phyloP scores from a whole-genome alignment of 2,329 filamentous ascomycete genomes.

The Ambrosiella xylebori region DNA sequence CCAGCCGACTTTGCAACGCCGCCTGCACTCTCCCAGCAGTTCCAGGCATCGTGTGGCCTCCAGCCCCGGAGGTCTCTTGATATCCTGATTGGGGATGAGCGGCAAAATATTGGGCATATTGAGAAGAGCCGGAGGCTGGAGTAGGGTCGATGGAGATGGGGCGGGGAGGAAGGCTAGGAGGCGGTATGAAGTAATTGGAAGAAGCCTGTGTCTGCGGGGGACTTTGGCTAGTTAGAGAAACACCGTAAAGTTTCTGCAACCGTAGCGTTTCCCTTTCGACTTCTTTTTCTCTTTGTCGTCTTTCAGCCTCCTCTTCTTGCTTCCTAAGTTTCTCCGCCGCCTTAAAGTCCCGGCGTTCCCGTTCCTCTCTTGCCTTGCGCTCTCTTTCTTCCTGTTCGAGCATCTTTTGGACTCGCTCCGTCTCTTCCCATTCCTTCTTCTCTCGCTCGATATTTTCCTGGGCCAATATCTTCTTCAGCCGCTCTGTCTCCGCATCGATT shows the following conservation, averaged over 20 bases:
- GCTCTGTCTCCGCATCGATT: constrained; percentile 61
- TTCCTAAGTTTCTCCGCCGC: neutral
- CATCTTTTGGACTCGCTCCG: constrained; percentile 17
- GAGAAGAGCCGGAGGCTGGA: constrained; percentile 17
- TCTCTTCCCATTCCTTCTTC: constrained; percentile 36
- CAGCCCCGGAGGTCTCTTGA: constrained; percentile 7
- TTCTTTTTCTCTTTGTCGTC: constrained; percentile 31
- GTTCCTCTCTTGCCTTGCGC: constrained; percentile 34
- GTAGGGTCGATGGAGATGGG: constrained; percentile 24
- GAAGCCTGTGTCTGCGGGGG: constrained; percentile 17
- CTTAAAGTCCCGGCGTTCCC: constrained; percentile 37
- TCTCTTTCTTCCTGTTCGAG: constrained; percentile 27
- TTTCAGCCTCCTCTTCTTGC: neutral
- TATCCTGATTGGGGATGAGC: constrained; percentile 15
- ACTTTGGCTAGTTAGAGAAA: constrained; percentile 18
- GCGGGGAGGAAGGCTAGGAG: constrained; percentile 22
- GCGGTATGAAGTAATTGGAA: neutral
- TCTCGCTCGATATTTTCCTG: constrained; percentile 38
- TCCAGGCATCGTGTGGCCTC: constrained; percentile 14
- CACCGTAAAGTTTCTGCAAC: constrained; percentile 50
- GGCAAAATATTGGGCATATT: constrained; percentile 15
- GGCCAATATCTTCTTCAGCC: constrained; percentile 42
- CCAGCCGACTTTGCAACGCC: neutral
- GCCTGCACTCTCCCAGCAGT: neutral
- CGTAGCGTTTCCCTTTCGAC: constrained; percentile 72